Base-by-base conservation (phyloP, 495 filamentous ascomycete species). In the Xylaria castorea region DNA sequence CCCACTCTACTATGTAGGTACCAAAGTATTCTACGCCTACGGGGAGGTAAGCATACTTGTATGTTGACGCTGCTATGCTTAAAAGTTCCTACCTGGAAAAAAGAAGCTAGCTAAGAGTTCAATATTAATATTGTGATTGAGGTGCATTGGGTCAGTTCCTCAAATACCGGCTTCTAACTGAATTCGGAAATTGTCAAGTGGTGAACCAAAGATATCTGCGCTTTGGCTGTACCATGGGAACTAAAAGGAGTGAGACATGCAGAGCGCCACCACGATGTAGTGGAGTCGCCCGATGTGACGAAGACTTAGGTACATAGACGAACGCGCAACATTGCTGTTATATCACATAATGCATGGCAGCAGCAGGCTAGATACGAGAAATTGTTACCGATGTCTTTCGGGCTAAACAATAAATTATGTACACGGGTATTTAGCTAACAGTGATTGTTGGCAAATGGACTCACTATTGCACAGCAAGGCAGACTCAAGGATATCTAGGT, bases 181-280 rank as follows among this genome's bases (percentile, higher is more conserved):
- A 16, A 61, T 46, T 34, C 18, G 67, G 50, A 46, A 8, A 12
- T 25, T 18, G 66, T 57, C 30, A 36, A 22, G 32, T 50, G 1
- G 22, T n/a, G 66, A 68, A 68, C 66, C 66, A 68, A 38, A 50
- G 48, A 57, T 42, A 32, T 42, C 46, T 20, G 22, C 5, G 27
- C 22, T 42, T 30, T 55, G 66, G 66, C 27, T 27, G 50, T 50
- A 68, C 27, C 22, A 57, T 57, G 50, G 66, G 66, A 30, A 38
- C 51, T 51, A 62, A 70, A 70, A 58, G 74, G 42, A 75, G 75
- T 79, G 73, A 79, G 77, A 79, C 77, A 79, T 79, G 72, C 77
- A 77, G 73, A 73, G 48, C 44, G 72, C 75, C 72, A 64, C 73
- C 67, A 77, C 74, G 70, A 70, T 75, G 74, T 58, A 66, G 76